Evolutionary conservation across 129 eudicot species (phyloP), one percentile per base, ranked within the genome.

Genomic region (Solidago caesia): DNA sequence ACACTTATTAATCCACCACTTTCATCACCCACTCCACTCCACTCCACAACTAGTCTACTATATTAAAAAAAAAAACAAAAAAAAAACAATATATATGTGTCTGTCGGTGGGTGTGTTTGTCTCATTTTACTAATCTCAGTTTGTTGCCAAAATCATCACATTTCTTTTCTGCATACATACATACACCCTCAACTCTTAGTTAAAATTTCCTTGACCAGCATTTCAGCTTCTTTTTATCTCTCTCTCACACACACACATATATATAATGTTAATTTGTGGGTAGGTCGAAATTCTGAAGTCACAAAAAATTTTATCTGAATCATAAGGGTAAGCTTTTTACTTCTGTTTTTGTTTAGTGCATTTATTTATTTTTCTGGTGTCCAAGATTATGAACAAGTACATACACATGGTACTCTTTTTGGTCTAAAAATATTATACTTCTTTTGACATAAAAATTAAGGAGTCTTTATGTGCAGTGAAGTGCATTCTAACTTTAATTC

Each of bases 101-200:
- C 77, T 73, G 82, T 78, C 82, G 82, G 82, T 78, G 77, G 9
- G 5, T 16, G 6, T 64, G 2, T 33, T 49, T 70, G 70, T 64
- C 52, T 62, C 44, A 15, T 77, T 51, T 77, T 33, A 33, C 39
- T 33, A 33, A 33, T 33, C 39, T 47, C 26, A 44, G 16, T 21
- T 44, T 33, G 39, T 33, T 0, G 15, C 61, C 67, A 57, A 71
- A 42, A 72, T 75, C 60, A 44, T 53, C 14, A 33, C 64, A 56
- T 13, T 56, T 67, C 46, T 15, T 64, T 16, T 27, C n/a, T 68
- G 75, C 76, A 27, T 64, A 4, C 72, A 49, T 53, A 6, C 8
- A 0, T 16, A 53, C 14, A 12, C 14, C 59, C 15, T 0, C 21
- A 62, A 65, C 65, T 78, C 71, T 78, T 78, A 51, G 72, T 15